Conservation (phyloP, 345 rosid species). For the Turnera subulata region DNA sequence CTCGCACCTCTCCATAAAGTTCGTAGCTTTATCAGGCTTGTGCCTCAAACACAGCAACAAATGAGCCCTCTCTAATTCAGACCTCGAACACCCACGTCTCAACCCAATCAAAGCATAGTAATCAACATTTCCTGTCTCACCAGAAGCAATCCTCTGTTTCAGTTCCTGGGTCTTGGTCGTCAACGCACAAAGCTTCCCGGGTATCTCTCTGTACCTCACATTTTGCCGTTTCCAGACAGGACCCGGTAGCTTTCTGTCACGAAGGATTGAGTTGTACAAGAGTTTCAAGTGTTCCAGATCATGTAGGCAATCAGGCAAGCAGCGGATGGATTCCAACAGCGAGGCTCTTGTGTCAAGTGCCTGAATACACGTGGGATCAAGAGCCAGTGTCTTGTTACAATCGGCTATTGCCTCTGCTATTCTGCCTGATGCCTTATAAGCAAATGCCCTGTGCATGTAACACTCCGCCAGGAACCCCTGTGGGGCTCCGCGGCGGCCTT, state of each 20-base stretch:
- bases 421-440: slow-evolving; percentile 67
- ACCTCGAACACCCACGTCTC: slow-evolving; percentile 77
- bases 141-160: slow-evolving; percentile 71
- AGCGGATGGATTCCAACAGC: slow-evolving; percentile 70
- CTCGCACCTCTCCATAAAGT: slow-evolving; percentile 75
- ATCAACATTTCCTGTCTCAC: slow-evolving; percentile 79
- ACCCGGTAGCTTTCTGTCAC: slow-evolving; percentile 88
- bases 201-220: slow-evolving; percentile 79
- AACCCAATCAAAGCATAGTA: slow-evolving; percentile 78
- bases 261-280: slow-evolving; percentile 73
- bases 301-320: slow-evolving; percentile 84
- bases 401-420: slow-evolving; percentile 86
- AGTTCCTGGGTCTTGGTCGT: slow-evolving; percentile 56
- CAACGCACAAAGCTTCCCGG: slow-evolving; percentile 68
- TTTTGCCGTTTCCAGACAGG: slow-evolving; percentile 92
- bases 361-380: slow-evolving; percentile 70
- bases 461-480: slow-evolving; percentile 90
- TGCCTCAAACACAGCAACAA: slow-evolving; percentile 62
- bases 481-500: slow-evolving; percentile 81
- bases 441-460: slow-evolving; percentile 76
- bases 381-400: slow-evolving; percentile 85
- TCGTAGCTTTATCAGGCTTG: slow-evolving; percentile 74
- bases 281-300: slow-evolving; percentile 92
- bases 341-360: slow-evolving; percentile 90
- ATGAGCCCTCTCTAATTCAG: slow-evolving; percentile 90